Evolutionary conservation across 345 rosid genomes (phyloP), one percentile per base, ranked within the genome.

Genomic region (Erodium maritimum): DNA sequence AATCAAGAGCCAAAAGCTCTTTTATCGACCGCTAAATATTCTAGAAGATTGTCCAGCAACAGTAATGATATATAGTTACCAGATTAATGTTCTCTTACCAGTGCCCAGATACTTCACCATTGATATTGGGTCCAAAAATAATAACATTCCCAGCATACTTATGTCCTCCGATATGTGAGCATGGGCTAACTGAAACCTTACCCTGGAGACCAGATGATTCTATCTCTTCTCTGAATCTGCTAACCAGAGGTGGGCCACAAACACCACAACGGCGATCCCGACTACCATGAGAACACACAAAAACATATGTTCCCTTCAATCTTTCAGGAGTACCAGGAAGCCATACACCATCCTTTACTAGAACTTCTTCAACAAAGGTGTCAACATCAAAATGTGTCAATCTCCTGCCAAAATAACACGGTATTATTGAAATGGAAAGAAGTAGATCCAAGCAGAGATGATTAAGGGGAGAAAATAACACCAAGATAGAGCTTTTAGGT

Each of bases 311-410:
- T 60, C 97, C 99, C 67, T 80, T 79, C 13, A 93, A 75, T 42
- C 42, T 70, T 68, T 89, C 99, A 6, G 97, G 99, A 62, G 87
- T 77, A 65, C 95, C 97, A 58, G 95, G 99, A 55, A 80, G 72
- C 96, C 96, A 89, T 77, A 85, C 95, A 52, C 88, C 82, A 69
- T 89, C 82, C 73, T 93, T 89, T 61, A 89, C 97, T 50, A 93
- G 99, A 51, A 93, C 96, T 78, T 89, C 97, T 67, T 93, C 99
- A 10, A 89, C 95, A 74, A 93, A 93, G 21, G 95, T 93, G 62
- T 93, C 99, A 11, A 93, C 99, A 64, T 93, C 99, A 70, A 93
- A 93, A 79, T 93, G 99, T 18, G 99, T 93, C 76, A 93, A 78
- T 76, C 96, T 86, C 88, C 99, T 19, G 46, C 52, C 45, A 59